Percentiles rank a stretch among this genome's conserved stretches.
Conservation (phyloP, 2,329 filamentous ascomycete genomes). For the Fusarium heterosporum region DNA sequence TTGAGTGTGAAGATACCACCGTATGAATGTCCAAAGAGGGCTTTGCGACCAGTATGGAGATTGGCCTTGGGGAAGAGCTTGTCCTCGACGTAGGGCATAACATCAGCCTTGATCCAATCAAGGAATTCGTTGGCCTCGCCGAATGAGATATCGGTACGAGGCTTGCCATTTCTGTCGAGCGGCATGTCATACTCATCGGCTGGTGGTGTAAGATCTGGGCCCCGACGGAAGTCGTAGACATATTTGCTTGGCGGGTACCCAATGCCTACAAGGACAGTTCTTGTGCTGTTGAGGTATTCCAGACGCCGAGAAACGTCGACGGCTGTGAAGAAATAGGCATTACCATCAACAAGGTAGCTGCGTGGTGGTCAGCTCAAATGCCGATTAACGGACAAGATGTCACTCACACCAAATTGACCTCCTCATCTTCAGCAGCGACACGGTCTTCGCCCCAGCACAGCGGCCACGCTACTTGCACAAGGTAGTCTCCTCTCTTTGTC, state of each 20-base stretch:
- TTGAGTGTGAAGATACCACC: conserved; percentile 62
- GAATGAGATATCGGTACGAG: conserved; percentile 44
- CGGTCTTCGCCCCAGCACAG: conserved; percentile 47
- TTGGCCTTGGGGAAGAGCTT: conserved; percentile 44
- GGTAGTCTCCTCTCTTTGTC: conserved; percentile 47
- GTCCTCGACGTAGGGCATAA: conserved; percentile 51
- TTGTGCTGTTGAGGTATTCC: conserved; percentile 43
- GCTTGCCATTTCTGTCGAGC: conserved; percentile 41
- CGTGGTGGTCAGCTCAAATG: background rate
- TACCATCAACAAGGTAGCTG: conserved; percentile 52
- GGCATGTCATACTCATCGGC: conserved; percentile 45
- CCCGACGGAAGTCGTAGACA: conserved; percentile 49
- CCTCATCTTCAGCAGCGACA: conserved; percentile 37
- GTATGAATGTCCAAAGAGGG: conserved; percentile 62
- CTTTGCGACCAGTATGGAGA: conserved; percentile 54
- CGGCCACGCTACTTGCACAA: conserved; percentile 50
- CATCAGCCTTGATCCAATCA: conserved; percentile 55
- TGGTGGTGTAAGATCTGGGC: conserved; percentile 49
- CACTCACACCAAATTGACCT: conserved; percentile 46
- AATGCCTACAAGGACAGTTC: conserved; percentile 50
- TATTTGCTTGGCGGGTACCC: conserved; percentile 48
- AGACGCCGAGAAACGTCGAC: conserved; percentile 48
- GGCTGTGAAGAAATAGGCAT: conserved; percentile 52
- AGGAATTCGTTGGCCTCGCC: conserved; percentile 61
- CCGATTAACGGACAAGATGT: background rate